phyloP scores from a whole-genome alignment of 202 grass and related monocot species.

The Setaria viridis region DNA sequence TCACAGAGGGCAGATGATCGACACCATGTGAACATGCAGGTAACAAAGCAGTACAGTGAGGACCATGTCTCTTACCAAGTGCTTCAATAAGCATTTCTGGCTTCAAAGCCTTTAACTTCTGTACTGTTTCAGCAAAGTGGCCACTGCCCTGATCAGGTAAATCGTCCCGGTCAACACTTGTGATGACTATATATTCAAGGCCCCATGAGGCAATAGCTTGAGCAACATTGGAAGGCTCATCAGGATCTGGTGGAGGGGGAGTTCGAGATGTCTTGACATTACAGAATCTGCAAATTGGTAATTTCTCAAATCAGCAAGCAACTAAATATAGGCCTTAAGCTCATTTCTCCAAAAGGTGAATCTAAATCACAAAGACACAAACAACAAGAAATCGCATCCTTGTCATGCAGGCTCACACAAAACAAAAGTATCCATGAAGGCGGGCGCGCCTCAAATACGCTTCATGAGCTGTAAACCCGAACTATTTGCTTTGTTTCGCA shows the following conservation, averaged over 20 bases:
- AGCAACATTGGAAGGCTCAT: slow-evolving; percentile 96
- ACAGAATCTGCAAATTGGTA: slow-evolving; percentile 74
- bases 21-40: slow-evolving; percentile 8
- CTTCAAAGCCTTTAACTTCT: slow-evolving; percentile 80
- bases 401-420: neutral
- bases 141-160: slow-evolving; percentile 92
- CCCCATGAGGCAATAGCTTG: slow-evolving; percentile 97
- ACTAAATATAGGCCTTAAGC: neutral
- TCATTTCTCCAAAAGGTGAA: slow-evolving; percentile 31
- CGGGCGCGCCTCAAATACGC: too few relatives aligned
- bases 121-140: slow-evolving; percentile 92
- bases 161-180: slow-evolving; percentile 97
- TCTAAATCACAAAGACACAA: slow-evolving; percentile 19
- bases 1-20: neutral
- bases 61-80: slow-evolving; percentile 64
- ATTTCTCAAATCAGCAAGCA: slow-evolving; percentile 18
- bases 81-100: slow-evolving; percentile 95
- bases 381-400: neutral
- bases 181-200: slow-evolving; percentile 95
- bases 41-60: slow-evolving; percentile 25
- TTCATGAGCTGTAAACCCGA: too few relatives aligned
- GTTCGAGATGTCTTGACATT: slow-evolving; percentile 97
- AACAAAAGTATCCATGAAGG: neutral
- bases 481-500: too few relatives aligned
- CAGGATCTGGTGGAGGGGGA: slow-evolving; percentile 84